Conservation (phyloP, 192 early-diverging fungal genomes). For the Haplosporangium gracile region DNA sequence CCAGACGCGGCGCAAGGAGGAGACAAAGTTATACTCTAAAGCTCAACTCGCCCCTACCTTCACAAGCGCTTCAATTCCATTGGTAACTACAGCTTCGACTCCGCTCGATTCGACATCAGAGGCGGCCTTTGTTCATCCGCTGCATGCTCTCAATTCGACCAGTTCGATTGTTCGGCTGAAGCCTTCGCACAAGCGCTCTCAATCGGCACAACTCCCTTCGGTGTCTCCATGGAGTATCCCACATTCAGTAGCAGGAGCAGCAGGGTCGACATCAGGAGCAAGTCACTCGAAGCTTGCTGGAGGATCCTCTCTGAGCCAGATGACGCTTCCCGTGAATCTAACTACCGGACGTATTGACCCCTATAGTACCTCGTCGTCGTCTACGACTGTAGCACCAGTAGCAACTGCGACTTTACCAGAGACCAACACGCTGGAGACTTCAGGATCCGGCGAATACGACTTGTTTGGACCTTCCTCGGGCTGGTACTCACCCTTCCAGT, state of each 20-base stretch:
- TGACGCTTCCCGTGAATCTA: background rate
- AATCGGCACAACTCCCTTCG: conserved; percentile 43
- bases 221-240: conserved; percentile 38
- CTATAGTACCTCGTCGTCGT: background rate
- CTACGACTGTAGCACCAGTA: background rate
- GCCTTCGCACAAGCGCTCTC: conserved; percentile 39
- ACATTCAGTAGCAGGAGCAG: background rate
- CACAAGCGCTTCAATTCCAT: background rate
- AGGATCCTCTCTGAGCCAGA: conserved; percentile 9
- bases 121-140: conserved; percentile 24
- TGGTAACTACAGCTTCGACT: background rate
- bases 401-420: background rate
- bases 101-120: background rate
- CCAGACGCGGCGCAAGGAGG: background rate
- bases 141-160: conserved; percentile 46
- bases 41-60: background rate
- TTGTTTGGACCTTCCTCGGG: conserved; percentile 32
- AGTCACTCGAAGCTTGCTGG: background rate
- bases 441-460: conserved; percentile 7
- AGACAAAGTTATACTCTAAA: background rate
- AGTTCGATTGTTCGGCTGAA: conserved; percentile 44
- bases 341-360: background rate
- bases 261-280: background rate
- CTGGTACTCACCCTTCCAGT: conserved; percentile 55
- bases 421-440: background rate